These are phyloP conservation scores for Microcyclospora pomicola DNA, from an alignment of 2,329 filamentous ascomycete genomes.

Conservation along the genomic window DNA sequence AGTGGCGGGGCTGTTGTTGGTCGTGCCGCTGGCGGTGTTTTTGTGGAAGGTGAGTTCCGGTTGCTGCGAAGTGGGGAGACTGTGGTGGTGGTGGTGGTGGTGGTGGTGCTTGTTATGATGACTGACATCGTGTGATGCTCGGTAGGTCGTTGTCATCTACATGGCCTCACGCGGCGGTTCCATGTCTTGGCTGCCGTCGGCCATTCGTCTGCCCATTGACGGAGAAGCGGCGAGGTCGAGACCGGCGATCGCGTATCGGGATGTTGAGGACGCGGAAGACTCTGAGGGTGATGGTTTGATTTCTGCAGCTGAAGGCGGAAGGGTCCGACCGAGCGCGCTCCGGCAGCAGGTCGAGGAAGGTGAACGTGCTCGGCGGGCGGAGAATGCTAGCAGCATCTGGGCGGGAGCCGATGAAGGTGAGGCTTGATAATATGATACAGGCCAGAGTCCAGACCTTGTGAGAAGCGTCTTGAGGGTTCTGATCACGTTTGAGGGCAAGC, in stretches of 20 bases:
- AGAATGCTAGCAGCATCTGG: too few relatives aligned
- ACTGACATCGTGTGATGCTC: background rate
- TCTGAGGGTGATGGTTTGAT: too few relatives aligned
- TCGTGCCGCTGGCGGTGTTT: conserved; percentile 39
- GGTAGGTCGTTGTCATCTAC: conserved; percentile 15
- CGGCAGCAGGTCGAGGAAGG: too few relatives aligned
- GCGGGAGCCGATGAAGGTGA: too few relatives aligned
- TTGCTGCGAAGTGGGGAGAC: too few relatives aligned
- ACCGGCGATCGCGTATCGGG: conserved; percentile 13
- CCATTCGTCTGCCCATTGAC: conserved; percentile 14
- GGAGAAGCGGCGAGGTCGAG: conserved; percentile 4
- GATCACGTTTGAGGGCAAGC: too few relatives aligned
- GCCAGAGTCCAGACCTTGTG: too few relatives aligned
- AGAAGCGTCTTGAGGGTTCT: too few relatives aligned
- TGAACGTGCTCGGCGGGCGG: too few relatives aligned
- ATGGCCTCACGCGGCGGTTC: conserved; percentile 3
- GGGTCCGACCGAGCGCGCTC: too few relatives aligned
- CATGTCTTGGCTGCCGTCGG: conserved; percentile 15
- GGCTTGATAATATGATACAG: too few relatives aligned
- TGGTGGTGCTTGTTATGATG: background rate
- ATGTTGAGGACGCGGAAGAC: conserved; percentile 14
- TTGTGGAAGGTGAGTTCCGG: conserved; percentile 39
- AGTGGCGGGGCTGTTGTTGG: conserved; percentile 42
- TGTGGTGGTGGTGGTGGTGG: background rate
- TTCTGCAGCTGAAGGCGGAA: too few relatives aligned